These are phyloP conservation scores for Macrophomina tecta DNA, from an alignment of 2,329 filamentous ascomycete genomes.

Conservation along the genomic window DNA sequence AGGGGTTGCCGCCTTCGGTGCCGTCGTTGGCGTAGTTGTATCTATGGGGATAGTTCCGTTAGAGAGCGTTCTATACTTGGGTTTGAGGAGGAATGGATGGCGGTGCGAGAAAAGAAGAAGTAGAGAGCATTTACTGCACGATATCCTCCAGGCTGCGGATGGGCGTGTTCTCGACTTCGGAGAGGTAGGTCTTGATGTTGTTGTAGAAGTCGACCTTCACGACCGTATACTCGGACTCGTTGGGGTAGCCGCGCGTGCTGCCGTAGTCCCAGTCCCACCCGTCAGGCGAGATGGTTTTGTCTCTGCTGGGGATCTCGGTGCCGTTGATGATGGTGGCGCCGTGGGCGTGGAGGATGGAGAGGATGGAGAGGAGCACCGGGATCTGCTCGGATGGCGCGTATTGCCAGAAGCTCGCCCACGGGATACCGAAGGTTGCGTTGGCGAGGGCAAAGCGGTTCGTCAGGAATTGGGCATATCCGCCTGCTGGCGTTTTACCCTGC, in stretches of 20 bases:
- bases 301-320: constrained; percentile 69
- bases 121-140: constrained; percentile 28
- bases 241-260: constrained; percentile 65
- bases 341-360: constrained; percentile 62
- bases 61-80: too few relatives aligned
- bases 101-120: not conserved
- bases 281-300: constrained; percentile 66
- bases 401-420: constrained; percentile 75
- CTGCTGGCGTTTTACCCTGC: constrained; percentile 58
- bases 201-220: constrained; percentile 75
- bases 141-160: constrained; percentile 37
- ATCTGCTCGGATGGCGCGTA: constrained; percentile 64
- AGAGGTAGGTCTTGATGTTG: constrained; percentile 68
- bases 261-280: constrained; percentile 81
- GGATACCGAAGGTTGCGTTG: constrained; percentile 71
- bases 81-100: too few relatives aligned
- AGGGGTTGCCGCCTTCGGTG: constrained; percentile 69
- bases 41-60: not conserved
- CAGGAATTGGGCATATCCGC: constrained; percentile 65
- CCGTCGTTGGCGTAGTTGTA: constrained; percentile 63
- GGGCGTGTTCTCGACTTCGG: constrained; percentile 62
- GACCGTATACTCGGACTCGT: constrained; percentile 76
- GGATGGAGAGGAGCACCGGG: constrained; percentile 54
- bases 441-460: constrained; percentile 60
- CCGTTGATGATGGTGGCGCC: constrained; percentile 73